A percentile compares a stretch with the other conserved stretches of the same genome.
These are phyloP conservation scores for Boletus rufocinnamomeus DNA, from an alignment of 768 basidiomycete species.

Conservation along the genomic window DNA sequence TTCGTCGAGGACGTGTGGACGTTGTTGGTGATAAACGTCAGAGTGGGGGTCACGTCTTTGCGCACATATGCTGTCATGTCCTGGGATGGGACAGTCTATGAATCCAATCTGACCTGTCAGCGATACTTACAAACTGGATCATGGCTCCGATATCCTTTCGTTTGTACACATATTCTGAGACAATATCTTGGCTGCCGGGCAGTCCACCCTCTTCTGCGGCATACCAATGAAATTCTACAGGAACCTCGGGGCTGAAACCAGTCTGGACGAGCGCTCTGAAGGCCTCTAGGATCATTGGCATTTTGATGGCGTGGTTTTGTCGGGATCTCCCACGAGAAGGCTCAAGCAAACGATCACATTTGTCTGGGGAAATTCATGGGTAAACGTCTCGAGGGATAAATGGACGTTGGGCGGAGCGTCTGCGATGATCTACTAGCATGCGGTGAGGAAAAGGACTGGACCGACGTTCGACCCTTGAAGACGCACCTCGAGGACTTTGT, in stretches of 20 bases:
- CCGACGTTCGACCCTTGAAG: no score
- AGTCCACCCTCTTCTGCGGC: constrained; percentile 59
- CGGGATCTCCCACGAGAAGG: constrained; percentile 4
- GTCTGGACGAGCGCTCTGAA: constrained; percentile 70
- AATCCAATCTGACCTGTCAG: constrained; percentile 31
- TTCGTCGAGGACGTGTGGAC: constrained; percentile 49
- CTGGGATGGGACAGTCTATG: neutral
- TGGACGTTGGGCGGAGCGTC: constrained; percentile 13
- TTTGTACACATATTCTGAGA: constrained; percentile 47
- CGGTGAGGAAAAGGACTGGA: neutral
- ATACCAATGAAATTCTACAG: constrained; percentile 85
- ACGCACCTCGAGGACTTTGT: constrained; percentile 18
- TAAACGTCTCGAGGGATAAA: constrained; percentile 26
- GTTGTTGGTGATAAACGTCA: constrained; percentile 35
- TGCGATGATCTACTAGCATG: constrained; percentile 15
- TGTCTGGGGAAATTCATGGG: constrained; percentile 23
- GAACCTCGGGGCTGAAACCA: constrained; percentile 63
- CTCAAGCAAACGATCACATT: constrained; percentile 29
- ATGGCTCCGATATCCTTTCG: constrained; percentile 52
- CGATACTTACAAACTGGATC: constrained; percentile 47
- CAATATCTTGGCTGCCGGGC: constrained; percentile 47
- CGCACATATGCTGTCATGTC: constrained; percentile 43
- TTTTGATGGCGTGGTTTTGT: constrained; percentile 7
- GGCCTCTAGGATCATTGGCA: constrained; percentile 60
- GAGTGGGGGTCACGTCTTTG: constrained; percentile 6